Evolutionary conservation across 1,139 yeast genomes (phyloP), one percentile per base, ranked within the genome.

Genomic region (Yamadazyma sp.): DNA sequence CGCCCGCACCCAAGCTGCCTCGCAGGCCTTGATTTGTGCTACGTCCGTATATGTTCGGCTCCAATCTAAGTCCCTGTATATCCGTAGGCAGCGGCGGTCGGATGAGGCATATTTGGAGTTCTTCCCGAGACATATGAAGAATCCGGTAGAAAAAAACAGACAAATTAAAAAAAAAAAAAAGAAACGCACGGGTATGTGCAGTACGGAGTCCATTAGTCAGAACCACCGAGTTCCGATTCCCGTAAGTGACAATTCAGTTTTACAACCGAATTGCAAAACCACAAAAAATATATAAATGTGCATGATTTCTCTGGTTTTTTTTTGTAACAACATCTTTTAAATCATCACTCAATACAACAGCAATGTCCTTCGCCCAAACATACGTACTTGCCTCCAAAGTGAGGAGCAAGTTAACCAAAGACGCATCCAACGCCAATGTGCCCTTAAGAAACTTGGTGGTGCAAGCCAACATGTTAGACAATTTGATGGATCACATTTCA

Each of bases 391-490:
- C 92, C 25, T 75, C 84, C 32, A 77, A 73, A 54, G 94, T 86
- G 11, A 78, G 87, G 56, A 55, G 75, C 30, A 85, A 83, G 64
- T 74, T 86, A 27, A 78, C 87, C 30, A 71, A 62, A 43, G 89
- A 83, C 56, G 91, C 91, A 3, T 58, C 76, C 26, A 73, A 74
- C 46, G 75, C 77, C 7, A 85, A 81, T 49, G 77, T 83, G 31
- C 66, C 80, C 44, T 67, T 86, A 40, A 70, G 88, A 44, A 64
- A 71, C 36, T 69, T 86, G 34, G 91, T 86, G 2, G 74, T 81
- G 25, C 94, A 86, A 60, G 92, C 94, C 15, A 86, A 85, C 59
- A 65, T 86, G 67, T 69, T 86, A 44, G 95, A 86, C 55, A 71
- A 71, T 47, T 57, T 86, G 34, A 81, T 85, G 79, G 89, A 80